These are phyloP conservation scores for Rauvolfia tetraphylla DNA, from an alignment of 257 asterid genomes.

Conservation along the genomic window DNA sequence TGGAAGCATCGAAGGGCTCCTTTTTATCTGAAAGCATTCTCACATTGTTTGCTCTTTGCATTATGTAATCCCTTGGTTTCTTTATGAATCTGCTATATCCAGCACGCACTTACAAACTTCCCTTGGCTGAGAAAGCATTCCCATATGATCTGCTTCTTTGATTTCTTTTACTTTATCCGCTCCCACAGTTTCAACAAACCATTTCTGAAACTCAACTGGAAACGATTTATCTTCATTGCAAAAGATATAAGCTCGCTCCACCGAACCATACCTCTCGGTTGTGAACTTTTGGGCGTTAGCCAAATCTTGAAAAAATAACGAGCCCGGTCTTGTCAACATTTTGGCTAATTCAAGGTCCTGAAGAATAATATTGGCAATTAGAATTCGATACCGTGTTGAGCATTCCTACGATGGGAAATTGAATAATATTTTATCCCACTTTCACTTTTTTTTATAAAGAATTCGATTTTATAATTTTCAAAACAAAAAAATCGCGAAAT, in stretches of 20 bases:
- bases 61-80: too few species aligned
- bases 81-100: too few species aligned
- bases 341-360: slow-evolving; percentile 1
- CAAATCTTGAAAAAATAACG: background rate
- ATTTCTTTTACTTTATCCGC: background rate
- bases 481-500: too few species aligned
- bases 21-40: too few species aligned
- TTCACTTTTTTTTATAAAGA: too few species aligned
- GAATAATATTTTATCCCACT: too few species aligned
- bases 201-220: background rate
- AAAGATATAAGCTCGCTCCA: background rate
- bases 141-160: background rate
- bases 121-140: background rate
- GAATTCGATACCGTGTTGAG: too few species aligned
- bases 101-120: background rate
- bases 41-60: too few species aligned
- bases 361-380: background rate
- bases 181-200: background rate
- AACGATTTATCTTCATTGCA: background rate
- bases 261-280: background rate
- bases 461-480: too few species aligned
- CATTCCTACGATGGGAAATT: too few species aligned
- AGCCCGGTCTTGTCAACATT: background rate
- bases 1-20: too few species aligned
- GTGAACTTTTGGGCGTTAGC: background rate